phyloP scores from a whole-genome alignment of 192 early-diverging fungal species.

The Backusella macrospora region DNA sequence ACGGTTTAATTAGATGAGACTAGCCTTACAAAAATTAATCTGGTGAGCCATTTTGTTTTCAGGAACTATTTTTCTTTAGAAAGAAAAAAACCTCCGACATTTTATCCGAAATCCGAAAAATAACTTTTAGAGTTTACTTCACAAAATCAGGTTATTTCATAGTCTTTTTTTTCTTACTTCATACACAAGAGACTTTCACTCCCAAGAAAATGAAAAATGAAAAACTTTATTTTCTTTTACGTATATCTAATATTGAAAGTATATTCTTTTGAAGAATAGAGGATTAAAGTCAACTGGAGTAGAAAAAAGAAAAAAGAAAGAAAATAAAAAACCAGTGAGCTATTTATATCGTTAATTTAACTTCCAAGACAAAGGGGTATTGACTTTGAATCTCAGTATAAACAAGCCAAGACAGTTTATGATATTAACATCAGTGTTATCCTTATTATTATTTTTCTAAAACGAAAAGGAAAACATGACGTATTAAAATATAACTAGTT shows the following conservation, averaged over 20 bases:
- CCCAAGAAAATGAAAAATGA: neutral
- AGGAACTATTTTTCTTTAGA: neutral
- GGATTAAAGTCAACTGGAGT: no score
- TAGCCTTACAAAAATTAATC: neutral
- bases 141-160: neutral
- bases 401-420: no score
- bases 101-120: neutral
- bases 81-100: neutral
- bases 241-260: neutral
- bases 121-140: neutral
- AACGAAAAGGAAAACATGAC: no score
- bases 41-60: neutral
- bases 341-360: neutral
- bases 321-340: neutral
- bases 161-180: neutral
- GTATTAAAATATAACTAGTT: no score
- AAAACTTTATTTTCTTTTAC: neutral
- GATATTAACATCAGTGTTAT: no score
- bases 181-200: neutral
- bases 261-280: neutral
- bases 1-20: neutral
- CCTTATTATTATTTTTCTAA: no score
- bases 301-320: neutral
- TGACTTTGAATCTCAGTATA: no score
- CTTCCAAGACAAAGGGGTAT: neutral